Evolutionary conservation across 805 yeast species (phyloP), one percentile per base, ranked within the genome.

Genomic region (Nakazawaea sp.): DNA sequence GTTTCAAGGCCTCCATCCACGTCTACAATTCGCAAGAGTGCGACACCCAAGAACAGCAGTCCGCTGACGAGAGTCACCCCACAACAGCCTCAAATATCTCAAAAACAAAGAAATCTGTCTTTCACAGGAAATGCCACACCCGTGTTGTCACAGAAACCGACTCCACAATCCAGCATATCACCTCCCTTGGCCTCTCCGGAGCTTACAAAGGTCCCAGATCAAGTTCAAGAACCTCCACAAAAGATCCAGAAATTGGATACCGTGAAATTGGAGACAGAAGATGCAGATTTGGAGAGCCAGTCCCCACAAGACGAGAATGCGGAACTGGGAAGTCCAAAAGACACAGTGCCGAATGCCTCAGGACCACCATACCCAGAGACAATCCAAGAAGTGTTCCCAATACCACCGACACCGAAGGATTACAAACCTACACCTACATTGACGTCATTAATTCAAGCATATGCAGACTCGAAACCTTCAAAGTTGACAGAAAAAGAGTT

Each of bases 381-480:
- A 5, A 10, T 17, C 12, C 18, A 17, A 28, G 31, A 28, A 15
- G 9, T 13, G 7, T 37, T 27, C 19, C 28, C 32, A 30, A 32
- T 30, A 9, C 35, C 42, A 4, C 38, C 38, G 5, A 26, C 34
- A 27, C 31, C 42, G 4, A 17, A 30, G 6, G 42, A 39, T 20
- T 39, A 34, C 27, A 30, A 43, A 17, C 58, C 57, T 16, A 45
- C 46, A 3, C 54, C 59, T 10, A 52, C 58, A 2, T 41, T 59
- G 6, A 43, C 58, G 1, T 42, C 55, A 2, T 35, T 59, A 41
- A 55, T 61, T 19, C 50, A 48, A 18, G 44, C 50, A 8, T 58
- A 50, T 31, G 47, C 58, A 1, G 30, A 46, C 3, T 44, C 43
- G 9, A 23, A 31, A 7, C 40, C 38, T 16, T 52, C 55, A 5